A percentile compares a stretch with the other conserved stretches of the same genome.
phyloP scores from a whole-genome alignment of 1,139 yeast species.

The Zygotorulaspora mrakii region DNA sequence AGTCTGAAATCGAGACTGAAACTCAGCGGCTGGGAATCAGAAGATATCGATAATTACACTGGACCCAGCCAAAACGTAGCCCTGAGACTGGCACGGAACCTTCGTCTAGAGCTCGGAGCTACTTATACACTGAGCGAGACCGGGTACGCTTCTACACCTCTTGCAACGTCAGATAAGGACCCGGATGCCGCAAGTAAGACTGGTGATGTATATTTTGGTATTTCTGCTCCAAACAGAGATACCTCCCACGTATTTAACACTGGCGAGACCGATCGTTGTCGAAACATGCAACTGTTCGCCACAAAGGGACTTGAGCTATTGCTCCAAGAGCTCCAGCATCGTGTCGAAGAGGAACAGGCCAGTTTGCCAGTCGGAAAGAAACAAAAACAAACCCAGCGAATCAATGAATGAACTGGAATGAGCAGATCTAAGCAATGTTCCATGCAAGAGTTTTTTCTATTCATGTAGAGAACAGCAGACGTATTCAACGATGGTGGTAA shows the following conservation, averaged over 20 bases:
- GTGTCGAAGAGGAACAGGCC: conserved; percentile 14
- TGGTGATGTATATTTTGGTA: conserved; percentile 70
- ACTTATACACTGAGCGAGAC: conserved; percentile 80
- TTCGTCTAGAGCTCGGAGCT: conserved; percentile 75
- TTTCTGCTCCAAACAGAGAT: conserved; percentile 64
- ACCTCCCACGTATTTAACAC: conserved; percentile 49
- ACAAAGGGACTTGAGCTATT: conserved; percentile 59
- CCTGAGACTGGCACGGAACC: conserved; percentile 67
- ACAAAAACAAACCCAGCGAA: conserved; percentile 1
- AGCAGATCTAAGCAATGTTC: background rate
- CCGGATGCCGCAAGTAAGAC: conserved; percentile 18
- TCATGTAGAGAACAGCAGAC: conserved; percentile 1
- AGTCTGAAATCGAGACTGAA: conserved; percentile 70
- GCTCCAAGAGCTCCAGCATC: conserved; percentile 39
- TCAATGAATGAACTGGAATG: background rate
- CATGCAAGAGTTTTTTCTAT: conserved; percentile 1
- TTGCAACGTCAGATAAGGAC: conserved; percentile 36
- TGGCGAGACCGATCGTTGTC: conserved; percentile 48
- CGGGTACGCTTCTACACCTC: conserved; percentile 45
- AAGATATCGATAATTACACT: conserved; percentile 65
- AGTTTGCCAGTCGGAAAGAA: conserved; percentile 27
- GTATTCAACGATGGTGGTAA: conserved; percentile 2
- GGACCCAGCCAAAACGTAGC: conserved; percentile 83
- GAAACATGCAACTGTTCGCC: conserved; percentile 76
- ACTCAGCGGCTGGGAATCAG: conserved; percentile 72